Evolutionary conservation across 441 rosid species (phyloP), one percentile per base, ranked within the genome.

Genomic region (Breynia disticha): DNA sequence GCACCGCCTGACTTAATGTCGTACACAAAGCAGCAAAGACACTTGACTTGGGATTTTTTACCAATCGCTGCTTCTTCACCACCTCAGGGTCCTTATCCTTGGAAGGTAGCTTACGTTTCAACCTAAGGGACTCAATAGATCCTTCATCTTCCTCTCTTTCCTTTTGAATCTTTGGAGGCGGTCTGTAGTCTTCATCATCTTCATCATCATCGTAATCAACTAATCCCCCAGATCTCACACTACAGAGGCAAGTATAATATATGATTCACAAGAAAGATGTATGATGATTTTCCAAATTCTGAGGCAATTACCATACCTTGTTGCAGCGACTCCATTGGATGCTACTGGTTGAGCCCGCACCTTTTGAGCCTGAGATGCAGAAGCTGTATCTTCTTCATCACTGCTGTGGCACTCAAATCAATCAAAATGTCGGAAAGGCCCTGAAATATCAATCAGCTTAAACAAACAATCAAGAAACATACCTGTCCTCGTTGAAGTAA

Each of bases 401-500:
- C 99, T 90, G 81, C 51, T 59, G 54, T 55, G 15, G 44, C 46
- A 53, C 43, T 64, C 61, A 60, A 52, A 49, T 43, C 12, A 6
- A 39, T 39, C 43, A 39, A 7, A 24, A 39, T 39, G 43, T 10
- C 43, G 2, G 2, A 39, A 39, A 39, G 43, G 43, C 43, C 11
- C 43, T 13, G 11, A 1, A 14, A 10, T 9, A 39, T 9, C 5
- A 10, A 2, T 39, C 43, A 39, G 9, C 43, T 39, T 4, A 39
- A 4, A 13, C 15, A 39, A 8, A n/a, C n/a, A n/a, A n/a, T n/a
- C n/a, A n/a, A 39, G 28, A 18, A 19, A 52, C 51, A 43, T 56
- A 90, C 97, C 96, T 94, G 74, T 90, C 93, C 71, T 78, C 95
- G n/a, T 90, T 90, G 70, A 94, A 94, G 75, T 94, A 94, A 66